phyloP scores from a whole-genome alignment of 1,284 basidiomycete genomes.

The Mycena citricolor region DNA sequence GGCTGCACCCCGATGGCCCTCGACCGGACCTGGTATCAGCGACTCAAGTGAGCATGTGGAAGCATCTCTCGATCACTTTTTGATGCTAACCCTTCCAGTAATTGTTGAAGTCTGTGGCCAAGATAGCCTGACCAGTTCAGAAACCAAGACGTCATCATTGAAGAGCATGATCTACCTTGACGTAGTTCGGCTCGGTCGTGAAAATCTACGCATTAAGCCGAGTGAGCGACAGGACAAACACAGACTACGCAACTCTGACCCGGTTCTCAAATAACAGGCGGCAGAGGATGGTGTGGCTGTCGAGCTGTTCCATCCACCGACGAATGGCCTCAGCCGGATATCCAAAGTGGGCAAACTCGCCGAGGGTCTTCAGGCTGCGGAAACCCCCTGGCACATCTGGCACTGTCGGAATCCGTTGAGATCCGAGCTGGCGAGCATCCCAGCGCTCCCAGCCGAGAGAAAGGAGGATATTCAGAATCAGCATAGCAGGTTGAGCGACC shows the following conservation, averaged over 20 bases:
- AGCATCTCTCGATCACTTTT: too few relatives aligned
- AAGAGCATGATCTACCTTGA: too few relatives aligned
- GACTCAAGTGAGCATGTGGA: background rate
- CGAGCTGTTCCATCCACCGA: slow-evolving; percentile 6
- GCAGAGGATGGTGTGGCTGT: too few relatives aligned
- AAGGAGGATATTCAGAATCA: background rate
- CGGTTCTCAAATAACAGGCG: slow-evolving; percentile 2
- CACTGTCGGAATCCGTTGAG: slow-evolving; percentile 3
- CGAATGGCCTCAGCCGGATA: slow-evolving; percentile 1
- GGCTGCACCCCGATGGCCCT: slow-evolving; percentile 26
- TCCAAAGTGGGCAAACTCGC: background rate
- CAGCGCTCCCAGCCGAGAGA: background rate
- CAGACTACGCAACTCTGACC: background rate
- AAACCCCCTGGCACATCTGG: slow-evolving; percentile 11
- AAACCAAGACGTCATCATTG: too few relatives aligned
- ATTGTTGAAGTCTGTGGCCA: slow-evolving; percentile 25
- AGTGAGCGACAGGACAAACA: background rate
- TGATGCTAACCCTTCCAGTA: slow-evolving; percentile 24
- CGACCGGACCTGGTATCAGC: slow-evolving; percentile 16
- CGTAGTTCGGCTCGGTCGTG: slow-evolving; percentile 6
- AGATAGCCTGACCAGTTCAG: too few relatives aligned
- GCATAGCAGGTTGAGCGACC: slow-evolving; percentile 5
- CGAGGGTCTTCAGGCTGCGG: background rate
- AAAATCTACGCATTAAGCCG: background rate
- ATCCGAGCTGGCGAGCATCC: background rate